phyloP scores from a whole-genome alignment of 148 eudicot genomes.

The Amaranthus hypochondriacus region DNA sequence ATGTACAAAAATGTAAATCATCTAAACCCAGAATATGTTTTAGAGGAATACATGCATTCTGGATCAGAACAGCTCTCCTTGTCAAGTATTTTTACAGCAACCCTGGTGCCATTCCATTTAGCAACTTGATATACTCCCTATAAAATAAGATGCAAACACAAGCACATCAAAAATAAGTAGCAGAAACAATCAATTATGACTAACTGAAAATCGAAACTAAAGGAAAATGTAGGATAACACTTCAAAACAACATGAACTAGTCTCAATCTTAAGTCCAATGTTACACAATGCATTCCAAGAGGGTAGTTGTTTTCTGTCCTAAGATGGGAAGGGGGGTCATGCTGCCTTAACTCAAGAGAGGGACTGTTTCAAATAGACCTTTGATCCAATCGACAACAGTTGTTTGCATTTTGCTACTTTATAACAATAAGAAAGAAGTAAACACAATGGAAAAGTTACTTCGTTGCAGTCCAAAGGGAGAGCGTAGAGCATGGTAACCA shows the following conservation, averaged over 20 bases:
- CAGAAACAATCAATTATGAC: neutral
- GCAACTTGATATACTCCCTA: slow-evolving; percentile 96
- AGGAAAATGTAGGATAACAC: neutral
- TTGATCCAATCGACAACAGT: neutral
- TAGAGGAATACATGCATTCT: slow-evolving; percentile 66
- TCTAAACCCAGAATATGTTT: slow-evolving; percentile 1
- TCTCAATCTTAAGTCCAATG: neutral
- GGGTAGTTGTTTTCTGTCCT: neutral
- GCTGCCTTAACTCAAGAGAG: neutral
- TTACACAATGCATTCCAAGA: neutral
- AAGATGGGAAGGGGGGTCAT: neutral
- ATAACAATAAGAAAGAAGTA: neutral
- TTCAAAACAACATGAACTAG: neutral
- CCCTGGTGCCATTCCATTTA: slow-evolving; percentile 98
- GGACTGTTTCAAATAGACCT: neutral
- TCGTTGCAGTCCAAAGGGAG: neutral
- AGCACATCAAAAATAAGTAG: neutral
- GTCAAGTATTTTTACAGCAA: slow-evolving; percentile 95
- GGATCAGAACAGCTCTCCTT: slow-evolving; percentile 90
- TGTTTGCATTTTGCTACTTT: neutral
- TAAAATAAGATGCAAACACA: slow-evolving; percentile 15
- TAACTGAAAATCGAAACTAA: neutral
- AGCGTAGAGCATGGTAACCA: neutral
- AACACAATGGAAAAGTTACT: neutral
- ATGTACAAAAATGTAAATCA: slow-evolving; percentile 4